Evolutionary conservation across 2,329 filamentous ascomycete genomes (phyloP).

Genomic region (Fusarium longipes): DNA sequence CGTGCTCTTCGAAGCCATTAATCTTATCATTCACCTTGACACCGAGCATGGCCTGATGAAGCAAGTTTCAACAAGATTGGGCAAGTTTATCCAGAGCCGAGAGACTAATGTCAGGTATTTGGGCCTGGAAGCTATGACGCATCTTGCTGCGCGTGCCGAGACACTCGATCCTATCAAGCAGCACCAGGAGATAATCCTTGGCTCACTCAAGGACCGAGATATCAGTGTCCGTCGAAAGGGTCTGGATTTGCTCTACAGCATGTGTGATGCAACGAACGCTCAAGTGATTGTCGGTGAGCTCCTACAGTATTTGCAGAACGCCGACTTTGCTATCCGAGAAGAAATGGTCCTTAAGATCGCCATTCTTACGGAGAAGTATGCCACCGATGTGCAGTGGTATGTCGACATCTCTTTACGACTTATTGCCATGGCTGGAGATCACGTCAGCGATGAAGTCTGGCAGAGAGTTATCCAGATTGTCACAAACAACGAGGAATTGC

Average conservation of each 20-base stretch:
- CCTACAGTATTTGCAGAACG: conserved; percentile 92
- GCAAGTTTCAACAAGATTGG: conserved; percentile 89
- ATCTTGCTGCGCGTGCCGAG: conserved; percentile 92
- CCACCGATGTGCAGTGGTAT: conserved; percentile 98
- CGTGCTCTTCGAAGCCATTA: conserved; percentile 97
- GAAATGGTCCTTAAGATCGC: conserved; percentile 99
- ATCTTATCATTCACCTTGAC: conserved; percentile 96
- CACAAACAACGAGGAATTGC: conserved; percentile 98
- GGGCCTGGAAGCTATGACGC: conserved; percentile 96
- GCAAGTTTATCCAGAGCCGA: conserved; percentile 94
- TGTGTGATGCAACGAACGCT: conserved; percentile 97
- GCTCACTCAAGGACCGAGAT: conserved; percentile 92
- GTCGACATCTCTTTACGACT: conserved; percentile 96
- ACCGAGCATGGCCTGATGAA: conserved; percentile 96
- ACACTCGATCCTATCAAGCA: conserved; percentile 98
- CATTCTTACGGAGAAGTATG: conserved; percentile 97
- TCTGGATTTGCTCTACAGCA: conserved; percentile 96
- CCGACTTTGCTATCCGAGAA: conserved; percentile 96
- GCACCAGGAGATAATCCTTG: conserved; percentile 95
- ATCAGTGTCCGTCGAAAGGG: conserved; percentile 97
- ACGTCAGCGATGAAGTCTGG: conserved; percentile 99
- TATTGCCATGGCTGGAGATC: conserved; percentile 96
- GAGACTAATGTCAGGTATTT: conserved; percentile 98
- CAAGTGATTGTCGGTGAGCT: conserved; percentile 93
- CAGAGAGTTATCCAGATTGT: conserved; percentile 98